Evolutionary conservation across 805 yeast genomes (phyloP).

Genomic region (Candida cerambycidarum): DNA sequence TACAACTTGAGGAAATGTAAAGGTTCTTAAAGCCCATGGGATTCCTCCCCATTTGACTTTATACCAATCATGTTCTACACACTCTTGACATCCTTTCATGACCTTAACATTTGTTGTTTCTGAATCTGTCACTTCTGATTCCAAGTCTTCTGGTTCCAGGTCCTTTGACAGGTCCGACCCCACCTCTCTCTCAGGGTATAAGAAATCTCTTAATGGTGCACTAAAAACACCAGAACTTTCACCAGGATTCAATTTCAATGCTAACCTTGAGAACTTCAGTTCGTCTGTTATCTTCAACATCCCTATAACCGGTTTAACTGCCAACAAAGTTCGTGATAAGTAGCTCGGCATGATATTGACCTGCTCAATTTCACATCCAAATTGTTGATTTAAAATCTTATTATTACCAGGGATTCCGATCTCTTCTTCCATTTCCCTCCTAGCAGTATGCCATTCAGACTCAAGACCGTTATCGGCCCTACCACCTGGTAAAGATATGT

Average conservation of each 20-base stretch:
- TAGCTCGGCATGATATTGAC: slow-evolving; percentile 72
- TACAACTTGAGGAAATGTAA: slow-evolving; percentile 56
- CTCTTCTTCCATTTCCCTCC: slow-evolving; percentile 86
- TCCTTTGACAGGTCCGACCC: no score
- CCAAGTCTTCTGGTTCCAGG: no score
- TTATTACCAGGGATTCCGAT: slow-evolving; percentile 66
- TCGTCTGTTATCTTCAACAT: slow-evolving; percentile 45
- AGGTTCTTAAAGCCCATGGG: slow-evolving; percentile 64
- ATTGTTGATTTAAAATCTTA: slow-evolving; percentile 37
- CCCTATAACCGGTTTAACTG: slow-evolving; percentile 80
- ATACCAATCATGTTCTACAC: slow-evolving; percentile 31
- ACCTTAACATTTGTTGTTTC: neutral
- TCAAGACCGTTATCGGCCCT: slow-evolving; percentile 73
- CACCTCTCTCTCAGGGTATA: slow-evolving; percentile 37
- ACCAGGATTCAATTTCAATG: slow-evolving; percentile 66
- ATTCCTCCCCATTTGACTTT: slow-evolving; percentile 68
- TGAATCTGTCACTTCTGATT: no score
- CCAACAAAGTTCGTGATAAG: slow-evolving; percentile 75
- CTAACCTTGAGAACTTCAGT: slow-evolving; percentile 26
- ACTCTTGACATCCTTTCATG: slow-evolving; percentile 21
- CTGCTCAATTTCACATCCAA: slow-evolving; percentile 60
- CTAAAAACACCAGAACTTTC: slow-evolving; percentile 72
- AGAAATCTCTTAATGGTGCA: slow-evolving; percentile 64
- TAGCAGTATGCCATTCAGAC: slow-evolving; percentile 67
- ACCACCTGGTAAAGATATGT: slow-evolving; percentile 92